These are phyloP conservation scores for Tuber magnatum DNA, from an alignment of 495 filamentous ascomycete genomes.

Conservation along the genomic window DNA sequence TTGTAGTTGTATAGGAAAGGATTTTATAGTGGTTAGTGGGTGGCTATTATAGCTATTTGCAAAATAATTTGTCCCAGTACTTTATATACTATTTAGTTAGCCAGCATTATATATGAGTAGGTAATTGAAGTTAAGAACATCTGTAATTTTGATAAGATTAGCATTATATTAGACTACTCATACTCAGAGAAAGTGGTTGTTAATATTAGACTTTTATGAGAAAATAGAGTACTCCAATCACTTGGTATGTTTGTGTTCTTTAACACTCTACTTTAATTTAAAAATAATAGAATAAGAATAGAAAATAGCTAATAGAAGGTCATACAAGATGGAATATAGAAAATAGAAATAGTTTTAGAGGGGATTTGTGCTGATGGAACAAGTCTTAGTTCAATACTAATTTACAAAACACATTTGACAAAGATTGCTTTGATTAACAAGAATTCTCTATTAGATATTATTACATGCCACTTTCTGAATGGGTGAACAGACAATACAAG, in stretches of 20 bases:
- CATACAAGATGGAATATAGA: rapidly evolving
- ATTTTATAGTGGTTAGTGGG: too few relatives aligned
- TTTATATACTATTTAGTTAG: not conserved
- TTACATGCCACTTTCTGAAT: not conserved
- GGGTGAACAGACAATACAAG: not conserved
- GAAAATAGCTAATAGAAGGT: not conserved
- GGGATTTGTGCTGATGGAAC: not conserved
- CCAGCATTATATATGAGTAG: not conserved
- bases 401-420: not conserved
- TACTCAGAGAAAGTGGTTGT: not conserved
- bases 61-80: too few relatives aligned
- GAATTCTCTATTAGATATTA: not conserved
- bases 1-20: too few relatives aligned
- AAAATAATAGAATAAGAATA: not conserved
- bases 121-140: not conserved
- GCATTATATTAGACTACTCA: not conserved
- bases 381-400: not conserved
- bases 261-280: not conserved
- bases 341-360: not conserved
- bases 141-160: not conserved
- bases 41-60: too few relatives aligned
- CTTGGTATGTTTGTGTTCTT: not conserved
- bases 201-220: not conserved
- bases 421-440: not conserved
- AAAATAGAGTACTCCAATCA: not conserved